phyloP scores from a whole-genome alignment of 1,284 basidiomycete species.

The Fomitopsis pinicola region DNA sequence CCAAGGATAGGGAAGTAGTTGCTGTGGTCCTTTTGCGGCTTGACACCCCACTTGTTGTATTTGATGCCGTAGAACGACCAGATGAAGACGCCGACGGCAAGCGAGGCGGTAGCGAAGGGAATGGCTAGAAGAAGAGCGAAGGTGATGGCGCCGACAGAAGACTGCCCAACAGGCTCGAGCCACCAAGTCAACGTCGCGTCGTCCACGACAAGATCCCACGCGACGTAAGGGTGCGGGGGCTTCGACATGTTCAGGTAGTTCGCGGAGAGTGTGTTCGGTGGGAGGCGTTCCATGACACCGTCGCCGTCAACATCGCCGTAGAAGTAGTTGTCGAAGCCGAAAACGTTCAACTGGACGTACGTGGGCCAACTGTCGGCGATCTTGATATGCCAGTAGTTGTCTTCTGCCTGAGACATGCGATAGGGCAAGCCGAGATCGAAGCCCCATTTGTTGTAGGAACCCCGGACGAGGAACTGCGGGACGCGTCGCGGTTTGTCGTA shows the following conservation, averaged over 20 bases:
- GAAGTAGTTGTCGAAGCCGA: constrained; percentile 84
- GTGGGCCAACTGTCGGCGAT: constrained; percentile 88
- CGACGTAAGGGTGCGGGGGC: constrained; percentile 73
- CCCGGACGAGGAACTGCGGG: constrained; percentile 82
- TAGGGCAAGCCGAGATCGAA: constrained; percentile 78
- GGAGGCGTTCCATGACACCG: constrained; percentile 83
- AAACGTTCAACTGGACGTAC: constrained; percentile 85
- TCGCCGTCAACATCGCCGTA: constrained; percentile 88
- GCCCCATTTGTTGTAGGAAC: constrained; percentile 88
- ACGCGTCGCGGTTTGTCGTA: constrained; percentile 66
- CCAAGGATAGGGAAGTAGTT: constrained; percentile 79
- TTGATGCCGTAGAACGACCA: constrained; percentile 95
- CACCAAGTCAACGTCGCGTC: constrained; percentile 76
- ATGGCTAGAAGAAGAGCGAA: constrained; percentile 79
- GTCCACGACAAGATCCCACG: constrained; percentile 80
- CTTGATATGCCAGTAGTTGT: constrained; percentile 74
- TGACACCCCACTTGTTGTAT: constrained; percentile 87
- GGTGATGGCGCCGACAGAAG: constrained; percentile 76
- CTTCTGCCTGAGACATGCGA: constrained; percentile 55
- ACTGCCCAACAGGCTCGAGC: constrained; percentile 76
- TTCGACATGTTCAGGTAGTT: constrained; percentile 90
- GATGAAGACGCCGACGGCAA: constrained; percentile 85
- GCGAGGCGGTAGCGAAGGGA: constrained; percentile 77
- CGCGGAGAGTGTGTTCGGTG: constrained; percentile 79
- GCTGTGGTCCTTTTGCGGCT: constrained; percentile 59